Percentiles rank a stretch among this genome's conserved stretches.
Evolutionary conservation across 257 asterid species (phyloP).

Genomic region (Petrea volubilis): DNA sequence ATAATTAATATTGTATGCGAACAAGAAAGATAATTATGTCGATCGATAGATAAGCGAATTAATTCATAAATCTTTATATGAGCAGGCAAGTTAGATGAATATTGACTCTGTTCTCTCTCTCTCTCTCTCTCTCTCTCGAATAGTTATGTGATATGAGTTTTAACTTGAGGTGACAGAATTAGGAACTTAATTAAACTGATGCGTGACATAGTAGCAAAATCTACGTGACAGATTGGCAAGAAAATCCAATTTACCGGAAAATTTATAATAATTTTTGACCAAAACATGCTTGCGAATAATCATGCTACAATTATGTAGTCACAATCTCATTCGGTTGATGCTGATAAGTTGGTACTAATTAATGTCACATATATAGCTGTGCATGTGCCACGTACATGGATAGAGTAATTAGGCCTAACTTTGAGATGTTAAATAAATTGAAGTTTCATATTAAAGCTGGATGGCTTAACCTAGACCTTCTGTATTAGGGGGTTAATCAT

Average conservation of each 20-base stretch:
- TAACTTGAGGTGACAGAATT: neutral
- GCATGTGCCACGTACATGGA: neutral
- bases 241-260: neutral
- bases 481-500: neutral
- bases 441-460: slow-evolving; percentile 13
- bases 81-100: slow-evolving; percentile 2
- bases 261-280: neutral
- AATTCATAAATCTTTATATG: neutral
- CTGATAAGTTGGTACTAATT: neutral
- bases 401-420: slow-evolving; percentile 9
- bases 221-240: neutral
- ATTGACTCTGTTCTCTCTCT: neutral
- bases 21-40: too few species aligned
- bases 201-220: neutral
- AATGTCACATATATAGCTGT: neutral
- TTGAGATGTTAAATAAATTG: neutral
- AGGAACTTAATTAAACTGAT: neutral
- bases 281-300: neutral
- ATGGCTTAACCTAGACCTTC: slow-evolving; percentile 6
- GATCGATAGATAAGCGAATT: too few species aligned
- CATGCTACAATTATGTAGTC: neutral
- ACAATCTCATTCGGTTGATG: neutral
- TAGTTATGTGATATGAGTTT: slow-evolving; percentile 4
- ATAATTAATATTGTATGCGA: too few species aligned
- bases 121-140: too few species aligned